These are phyloP conservation scores for Nicotiana tomentosiformis DNA, from an alignment of 257 asterid species.

Conservation along the genomic window DNA sequence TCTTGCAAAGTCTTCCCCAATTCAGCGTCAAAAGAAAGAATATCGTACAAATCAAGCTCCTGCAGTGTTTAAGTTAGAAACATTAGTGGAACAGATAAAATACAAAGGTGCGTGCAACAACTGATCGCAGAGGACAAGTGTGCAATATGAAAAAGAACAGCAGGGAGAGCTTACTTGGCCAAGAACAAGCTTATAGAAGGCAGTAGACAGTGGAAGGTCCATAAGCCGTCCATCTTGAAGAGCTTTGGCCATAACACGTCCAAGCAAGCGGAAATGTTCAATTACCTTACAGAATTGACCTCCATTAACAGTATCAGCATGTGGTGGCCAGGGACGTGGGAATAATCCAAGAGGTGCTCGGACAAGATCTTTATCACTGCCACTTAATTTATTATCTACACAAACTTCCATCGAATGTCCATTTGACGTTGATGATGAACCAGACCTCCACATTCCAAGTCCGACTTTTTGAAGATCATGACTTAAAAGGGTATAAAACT, in stretches of 20 bases:
- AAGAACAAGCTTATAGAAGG: conserved; percentile 79
- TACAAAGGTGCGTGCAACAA: neutral
- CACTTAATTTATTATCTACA: conserved; percentile 14
- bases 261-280: conserved; percentile 77
- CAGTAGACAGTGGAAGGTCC: conserved; percentile 82
- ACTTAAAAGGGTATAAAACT: conserved; percentile 90
- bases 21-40: conserved; percentile 68
- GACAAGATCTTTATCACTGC: conserved; percentile 45
- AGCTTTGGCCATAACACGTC: conserved; percentile 94
- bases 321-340: conserved; percentile 87
- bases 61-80: conserved; percentile 20
- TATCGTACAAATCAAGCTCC: conserved; percentile 94
- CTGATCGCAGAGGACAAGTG: neutral
- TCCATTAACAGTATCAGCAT: conserved; percentile 56
- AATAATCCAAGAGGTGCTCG: conserved; percentile 88
- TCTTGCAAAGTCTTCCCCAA: conserved; percentile 86
- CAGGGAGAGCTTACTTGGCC: conserved; percentile 54
- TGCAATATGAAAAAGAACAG: neutral
- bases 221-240: conserved; percentile 98
- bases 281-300: conserved; percentile 56
- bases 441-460: conserved; percentile 83
- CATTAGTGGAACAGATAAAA: neutral
- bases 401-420: conserved; percentile 42
- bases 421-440: conserved; percentile 35
- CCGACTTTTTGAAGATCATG: conserved; percentile 86